Evolutionary conservation across 371 early-diverging fungal species (phyloP).

Genomic region (Capillidium heterosporum): DNA sequence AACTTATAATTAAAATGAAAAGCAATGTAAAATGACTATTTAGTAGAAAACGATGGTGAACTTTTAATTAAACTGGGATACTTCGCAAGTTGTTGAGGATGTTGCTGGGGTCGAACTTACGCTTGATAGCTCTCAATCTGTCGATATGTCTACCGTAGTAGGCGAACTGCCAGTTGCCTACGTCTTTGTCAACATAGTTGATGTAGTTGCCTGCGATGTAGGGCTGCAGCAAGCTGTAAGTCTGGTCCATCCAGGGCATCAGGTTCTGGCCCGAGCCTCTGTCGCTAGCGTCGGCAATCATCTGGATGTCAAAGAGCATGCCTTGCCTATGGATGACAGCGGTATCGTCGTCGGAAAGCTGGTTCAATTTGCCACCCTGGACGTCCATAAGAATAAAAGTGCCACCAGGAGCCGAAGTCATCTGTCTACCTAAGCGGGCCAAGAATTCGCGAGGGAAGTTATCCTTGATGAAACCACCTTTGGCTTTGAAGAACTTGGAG

Average conservation of each 20-base stretch:
- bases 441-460: neutral
- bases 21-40: too few species aligned
- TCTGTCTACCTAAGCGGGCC: neutral
- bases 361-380: neutral
- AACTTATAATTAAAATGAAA: too few species aligned
- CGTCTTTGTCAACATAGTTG: slow-evolving; percentile 1
- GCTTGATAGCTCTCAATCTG: neutral
- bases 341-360: neutral
- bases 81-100: neutral
- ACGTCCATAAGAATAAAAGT: neutral
- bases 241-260: neutral
- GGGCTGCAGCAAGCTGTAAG: neutral
- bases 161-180: slow-evolving; percentile 4
- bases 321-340: neutral
- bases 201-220: neutral
- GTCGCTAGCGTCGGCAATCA: neutral
- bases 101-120: slow-evolving; percentile 1
- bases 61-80: neutral
- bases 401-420: neutral
- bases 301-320: neutral
- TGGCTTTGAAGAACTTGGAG: neutral
- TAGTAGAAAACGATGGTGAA: too few species aligned
- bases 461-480: neutral
- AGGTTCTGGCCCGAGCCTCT: neutral
- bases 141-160: neutral